Evolutionary conservation across 352 stramenopile genomes (phyloP).

Genomic region (Thalassiosira ordinaria): DNA sequence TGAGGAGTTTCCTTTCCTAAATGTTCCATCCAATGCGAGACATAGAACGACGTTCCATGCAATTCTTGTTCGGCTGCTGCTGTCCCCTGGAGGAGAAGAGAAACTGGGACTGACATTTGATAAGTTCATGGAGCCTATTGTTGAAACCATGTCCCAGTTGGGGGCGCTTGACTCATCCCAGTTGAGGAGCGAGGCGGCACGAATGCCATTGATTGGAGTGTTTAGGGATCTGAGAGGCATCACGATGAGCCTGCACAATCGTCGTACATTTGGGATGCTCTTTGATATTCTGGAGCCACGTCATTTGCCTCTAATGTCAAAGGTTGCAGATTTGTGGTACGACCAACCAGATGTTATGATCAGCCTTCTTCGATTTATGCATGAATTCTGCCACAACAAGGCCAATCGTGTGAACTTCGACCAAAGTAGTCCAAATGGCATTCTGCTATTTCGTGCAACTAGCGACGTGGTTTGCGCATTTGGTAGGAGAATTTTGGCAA

Average conservation of each 20-base stretch:
- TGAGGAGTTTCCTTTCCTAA: slow-evolving; percentile 97
- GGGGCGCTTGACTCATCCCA: slow-evolving; percentile 72
- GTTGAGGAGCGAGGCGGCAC: slow-evolving; percentile 75
- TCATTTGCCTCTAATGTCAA: slow-evolving; percentile 94
- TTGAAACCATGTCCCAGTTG: slow-evolving; percentile 80
- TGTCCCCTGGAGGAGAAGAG: slow-evolving; percentile 93
- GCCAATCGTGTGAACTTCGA: slow-evolving; percentile 98
- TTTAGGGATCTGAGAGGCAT: slow-evolving; percentile 96
- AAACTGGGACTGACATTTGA: slow-evolving; percentile 92
- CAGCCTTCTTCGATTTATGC: slow-evolving; percentile 96
- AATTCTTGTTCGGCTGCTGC: slow-evolving; percentile 94
- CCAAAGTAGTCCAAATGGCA: slow-evolving; percentile 96
- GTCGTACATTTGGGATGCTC: slow-evolving; percentile 94
- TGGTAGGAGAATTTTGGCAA: slow-evolving; percentile 87
- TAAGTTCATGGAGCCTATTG: slow-evolving; percentile 94
- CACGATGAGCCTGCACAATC: slow-evolving; percentile 95
- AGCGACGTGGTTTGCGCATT: slow-evolving; percentile 96
- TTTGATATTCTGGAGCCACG: slow-evolving; percentile 98
- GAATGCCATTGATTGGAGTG: slow-evolving; percentile 91
- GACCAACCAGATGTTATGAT: slow-evolving; percentile 94
- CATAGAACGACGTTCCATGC: slow-evolving; percentile 97
- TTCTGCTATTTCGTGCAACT: slow-evolving; percentile 96
- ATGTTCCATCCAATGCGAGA: slow-evolving; percentile 91
- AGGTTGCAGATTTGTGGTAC: slow-evolving; percentile 93
- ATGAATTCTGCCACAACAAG: slow-evolving; percentile 93